These are phyloP conservation scores for Parietaria judaica DNA, from an alignment of 306 rosid species.

Conservation along the genomic window DNA sequence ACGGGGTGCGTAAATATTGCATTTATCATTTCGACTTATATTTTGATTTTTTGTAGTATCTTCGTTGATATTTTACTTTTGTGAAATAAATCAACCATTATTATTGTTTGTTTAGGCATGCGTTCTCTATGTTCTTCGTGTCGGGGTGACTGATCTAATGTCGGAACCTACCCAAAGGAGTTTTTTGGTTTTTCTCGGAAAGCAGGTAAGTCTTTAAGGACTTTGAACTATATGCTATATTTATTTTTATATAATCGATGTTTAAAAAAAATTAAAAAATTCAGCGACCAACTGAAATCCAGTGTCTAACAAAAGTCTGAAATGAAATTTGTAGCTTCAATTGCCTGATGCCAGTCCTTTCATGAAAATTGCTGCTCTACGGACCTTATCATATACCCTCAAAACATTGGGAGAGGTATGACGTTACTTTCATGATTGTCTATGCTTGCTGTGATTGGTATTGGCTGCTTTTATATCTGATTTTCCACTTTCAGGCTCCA, in stretches of 20 bases:
- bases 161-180: slow-evolving; percentile 85
- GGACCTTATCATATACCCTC: slow-evolving; percentile 69
- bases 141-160: slow-evolving; percentile 94
- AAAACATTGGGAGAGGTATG: slow-evolving; percentile 88
- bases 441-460: neutral
- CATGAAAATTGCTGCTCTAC: slow-evolving; percentile 75
- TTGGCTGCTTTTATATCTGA: neutral
- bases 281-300: neutral
- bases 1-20: neutral
- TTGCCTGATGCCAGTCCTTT: slow-evolving; percentile 72
- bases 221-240: neutral
- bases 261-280: too few relatives aligned
- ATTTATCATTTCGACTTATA: neutral
- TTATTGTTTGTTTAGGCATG: slow-evolving; percentile 68
- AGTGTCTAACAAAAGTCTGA: slow-evolving; percentile 1
- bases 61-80: slow-evolving; percentile 8
- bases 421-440: slow-evolving; percentile 12
- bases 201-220: slow-evolving; percentile 38
- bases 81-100: slow-evolving; percentile 21
- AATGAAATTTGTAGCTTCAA: slow-evolving; percentile 52
- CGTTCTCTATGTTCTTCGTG: slow-evolving; percentile 82
- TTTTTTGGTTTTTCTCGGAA: slow-evolving; percentile 73
- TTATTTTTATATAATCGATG: slow-evolving; percentile 12
- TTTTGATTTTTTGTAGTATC: neutral
- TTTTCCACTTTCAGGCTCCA: slow-evolving; percentile 63